A percentile compares a stretch with the other conserved stretches of the same genome.
Conservation (phyloP, 2,329 filamentous ascomycete species). For the Pseudocercospora ulei region DNA sequence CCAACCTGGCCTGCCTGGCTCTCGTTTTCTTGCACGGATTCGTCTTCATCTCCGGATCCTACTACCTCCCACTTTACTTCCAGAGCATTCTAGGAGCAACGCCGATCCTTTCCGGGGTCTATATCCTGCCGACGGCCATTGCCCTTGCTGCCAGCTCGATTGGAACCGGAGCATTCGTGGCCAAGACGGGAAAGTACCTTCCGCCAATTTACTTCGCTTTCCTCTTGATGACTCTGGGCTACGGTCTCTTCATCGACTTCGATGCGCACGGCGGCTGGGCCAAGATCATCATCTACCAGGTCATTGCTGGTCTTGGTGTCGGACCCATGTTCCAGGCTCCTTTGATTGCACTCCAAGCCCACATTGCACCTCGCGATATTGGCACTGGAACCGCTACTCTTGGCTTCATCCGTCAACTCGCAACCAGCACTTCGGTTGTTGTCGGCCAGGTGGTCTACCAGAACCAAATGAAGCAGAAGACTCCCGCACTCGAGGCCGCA, state of each 20-base stretch:
- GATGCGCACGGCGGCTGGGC: conserved; percentile 32
- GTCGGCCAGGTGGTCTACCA: conserved; percentile 71
- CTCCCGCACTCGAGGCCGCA: conserved; percentile 41
- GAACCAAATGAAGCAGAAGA: conserved; percentile 57
- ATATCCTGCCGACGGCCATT: conserved; percentile 33
- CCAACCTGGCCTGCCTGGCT: conserved; percentile 56
- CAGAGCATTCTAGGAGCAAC: conserved; percentile 61
- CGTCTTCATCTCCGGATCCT: conserved; percentile 64
- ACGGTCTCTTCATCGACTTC: conserved; percentile 36
- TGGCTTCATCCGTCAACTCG: conserved; percentile 58
- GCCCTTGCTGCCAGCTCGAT: conserved; percentile 32
- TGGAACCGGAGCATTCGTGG: conserved; percentile 37
- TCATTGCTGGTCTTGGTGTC: conserved; percentile 54
- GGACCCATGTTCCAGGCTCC: conserved; percentile 62
- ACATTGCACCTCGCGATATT: conserved; percentile 53
- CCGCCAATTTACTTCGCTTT: conserved; percentile 45
- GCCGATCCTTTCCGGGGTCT: conserved; percentile 64
- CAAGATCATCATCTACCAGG: conserved; percentile 46
- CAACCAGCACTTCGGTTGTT: conserved; percentile 58
- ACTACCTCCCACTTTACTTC: conserved; percentile 79
- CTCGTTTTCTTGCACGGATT: conserved; percentile 65
- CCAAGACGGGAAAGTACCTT: conserved; percentile 41
- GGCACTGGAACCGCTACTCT: conserved; percentile 60
- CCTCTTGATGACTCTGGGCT: conserved; percentile 35
- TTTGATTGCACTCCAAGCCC: conserved; percentile 58